Evolutionary conservation across 805 yeast genomes (phyloP), one percentile per base, ranked within the genome.

Genomic region (Scheffersomyces ergatensis): DNA sequence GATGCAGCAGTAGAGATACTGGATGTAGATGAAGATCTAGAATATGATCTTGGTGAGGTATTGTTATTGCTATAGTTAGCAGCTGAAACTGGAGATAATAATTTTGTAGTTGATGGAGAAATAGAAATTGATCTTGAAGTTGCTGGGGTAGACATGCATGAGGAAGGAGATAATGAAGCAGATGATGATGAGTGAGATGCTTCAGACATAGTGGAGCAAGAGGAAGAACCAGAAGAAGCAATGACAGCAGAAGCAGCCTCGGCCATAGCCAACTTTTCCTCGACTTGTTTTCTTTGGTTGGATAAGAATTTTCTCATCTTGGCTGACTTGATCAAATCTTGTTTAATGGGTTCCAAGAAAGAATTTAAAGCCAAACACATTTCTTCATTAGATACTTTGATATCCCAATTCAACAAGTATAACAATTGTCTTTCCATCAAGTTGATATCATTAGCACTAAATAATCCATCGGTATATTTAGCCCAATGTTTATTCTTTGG

Each of bases 401-500:
- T 65, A 58, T 85, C 83, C 89, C 90, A 85, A 61, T 83, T 76
- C 56, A 85, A 65, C 37, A 85, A 67, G 54, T 72, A 78, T 38
- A 85, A 67, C 44, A 85, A 65, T 61, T 85, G 92, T 57, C 88
- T 77, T 63, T 85, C 95, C 89, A 85, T 85, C 46, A 84, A 67
- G 60, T 84, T 85, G 48, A 85, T 79, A 58, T 85, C 95, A 47
- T 80, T 80, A 40, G 74, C 62, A 35, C 72, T 66, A 63, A 85
- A 84, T 32, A 85, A 68, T 2, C 87, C 89, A 53, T 85, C 89
- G 5, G 92, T 82, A 62, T 83, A 83, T 50, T 74, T 77, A 31
- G 88, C 81, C 95, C 95, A 85, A 60, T 85, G 89, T 49, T 72
- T 70, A 63, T 85, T 85, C 55, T 83, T 80, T 45, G 92, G 89